Conservation (phyloP, 179 eudicot genomes). For the Camellia oleifera region DNA sequence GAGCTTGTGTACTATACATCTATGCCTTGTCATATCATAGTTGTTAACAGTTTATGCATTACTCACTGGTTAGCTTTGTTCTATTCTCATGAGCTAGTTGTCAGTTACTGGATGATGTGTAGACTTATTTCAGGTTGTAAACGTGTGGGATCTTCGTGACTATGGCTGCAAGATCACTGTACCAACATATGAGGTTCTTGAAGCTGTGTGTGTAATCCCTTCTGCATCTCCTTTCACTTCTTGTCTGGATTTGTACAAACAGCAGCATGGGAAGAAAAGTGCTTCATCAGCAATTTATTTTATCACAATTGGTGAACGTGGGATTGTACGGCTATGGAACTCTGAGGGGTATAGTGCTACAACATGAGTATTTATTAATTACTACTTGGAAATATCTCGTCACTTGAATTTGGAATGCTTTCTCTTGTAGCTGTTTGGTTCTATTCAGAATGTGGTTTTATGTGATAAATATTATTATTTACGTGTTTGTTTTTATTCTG, state of each 20-base stretch:
- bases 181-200: constrained; percentile 78
- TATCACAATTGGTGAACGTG: constrained; percentile 93
- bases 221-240: constrained; percentile 52
- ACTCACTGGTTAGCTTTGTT: background rate
- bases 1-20: background rate
- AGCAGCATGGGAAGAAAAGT: constrained; percentile 36
- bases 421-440: constrained; percentile 4
- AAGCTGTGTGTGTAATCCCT: constrained; percentile 63
- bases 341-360: constrained; percentile 51
- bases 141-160: constrained; percentile 84
- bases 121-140: constrained; percentile 61
- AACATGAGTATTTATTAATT: background rate
- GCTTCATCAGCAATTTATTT: constrained; percentile 43
- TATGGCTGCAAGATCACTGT: constrained; percentile 56
- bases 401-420: background rate
- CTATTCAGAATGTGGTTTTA: constrained; percentile 1
- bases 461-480: background rate
- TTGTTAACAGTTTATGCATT: background rate
- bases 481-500: constrained; percentile 21
- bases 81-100: background rate
- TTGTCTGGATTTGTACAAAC: constrained; percentile 38
- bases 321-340: constrained; percentile 89
- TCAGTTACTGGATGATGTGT: background rate
- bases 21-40: background rate
- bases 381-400: constrained; percentile 5